A percentile compares a stretch with the other conserved stretches of the same genome.
phyloP scores from a whole-genome alignment of 73 alveolate species.

The Paramecium biaurelia region DNA sequence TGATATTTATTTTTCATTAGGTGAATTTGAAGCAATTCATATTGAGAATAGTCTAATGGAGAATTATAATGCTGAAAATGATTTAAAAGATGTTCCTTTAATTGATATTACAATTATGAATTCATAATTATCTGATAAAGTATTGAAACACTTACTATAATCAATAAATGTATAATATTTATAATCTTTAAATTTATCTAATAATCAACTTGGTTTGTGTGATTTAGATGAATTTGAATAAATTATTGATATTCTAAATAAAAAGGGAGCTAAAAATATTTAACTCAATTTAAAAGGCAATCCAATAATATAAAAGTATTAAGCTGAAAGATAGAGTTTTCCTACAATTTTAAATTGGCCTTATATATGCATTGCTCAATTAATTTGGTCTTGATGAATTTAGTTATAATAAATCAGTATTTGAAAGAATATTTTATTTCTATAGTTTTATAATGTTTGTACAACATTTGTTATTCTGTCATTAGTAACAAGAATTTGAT shows the following conservation, averaged over 20 bases:
- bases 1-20: background rate
- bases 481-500: background rate
- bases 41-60: background rate
- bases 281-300: background rate
- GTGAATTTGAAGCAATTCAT: background rate
- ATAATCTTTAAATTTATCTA: background rate
- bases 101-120: background rate
- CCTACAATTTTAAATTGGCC: background rate
- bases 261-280: background rate
- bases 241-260: background rate
- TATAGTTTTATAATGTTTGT: background rate
- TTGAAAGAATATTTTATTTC: background rate
- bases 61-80: background rate
- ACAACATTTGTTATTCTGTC: background rate
- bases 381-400: background rate
- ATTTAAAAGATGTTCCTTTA: background rate
- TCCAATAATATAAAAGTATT: background rate
- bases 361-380: background rate
- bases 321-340: background rate
- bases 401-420: background rate
- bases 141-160: background rate
- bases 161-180: background rate
- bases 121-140: background rate
- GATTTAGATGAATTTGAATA: background rate
- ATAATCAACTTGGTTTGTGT: background rate